Evolutionary conservation across 2,329 filamentous ascomycete genomes (phyloP).

Genomic region (Penicillium sp.): DNA sequence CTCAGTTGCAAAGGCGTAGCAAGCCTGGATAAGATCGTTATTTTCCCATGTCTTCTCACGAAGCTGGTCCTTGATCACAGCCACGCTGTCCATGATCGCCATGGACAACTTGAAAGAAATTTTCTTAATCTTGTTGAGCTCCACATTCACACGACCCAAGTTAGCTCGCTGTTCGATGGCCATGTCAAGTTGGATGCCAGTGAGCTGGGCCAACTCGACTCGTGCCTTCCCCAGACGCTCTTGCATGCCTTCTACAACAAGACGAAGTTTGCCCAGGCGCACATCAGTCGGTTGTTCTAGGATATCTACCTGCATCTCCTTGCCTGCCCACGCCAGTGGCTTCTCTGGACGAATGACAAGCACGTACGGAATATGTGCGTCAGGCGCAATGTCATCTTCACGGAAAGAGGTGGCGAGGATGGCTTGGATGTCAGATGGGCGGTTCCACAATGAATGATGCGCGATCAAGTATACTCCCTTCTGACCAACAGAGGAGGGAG

Average conservation of each 20-base stretch:
- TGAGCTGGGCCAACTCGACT: constrained; percentile 70
- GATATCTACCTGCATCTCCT: constrained; percentile 67
- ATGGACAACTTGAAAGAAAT: constrained; percentile 96
- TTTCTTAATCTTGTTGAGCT: constrained; percentile 90
- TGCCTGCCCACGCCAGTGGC: constrained; percentile 76
- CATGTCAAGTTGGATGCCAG: constrained; percentile 81
- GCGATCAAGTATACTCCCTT: constrained; percentile 81
- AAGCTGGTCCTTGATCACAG: constrained; percentile 84
- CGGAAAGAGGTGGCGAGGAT: constrained; percentile 80
- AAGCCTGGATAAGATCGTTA: constrained; percentile 94
- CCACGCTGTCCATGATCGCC: constrained; percentile 97
- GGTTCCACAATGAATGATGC: constrained; percentile 71
- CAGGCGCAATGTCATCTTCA: constrained; percentile 62
- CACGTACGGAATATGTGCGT: constrained; percentile 78
- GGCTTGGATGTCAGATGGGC: constrained; percentile 76
- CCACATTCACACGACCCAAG: constrained; percentile 83
- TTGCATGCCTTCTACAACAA: constrained; percentile 85
- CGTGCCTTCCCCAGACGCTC: constrained; percentile 76
- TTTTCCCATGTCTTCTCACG: constrained; percentile 69
- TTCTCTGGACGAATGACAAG: constrained; percentile 81
- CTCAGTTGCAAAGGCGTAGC: constrained; percentile 97
- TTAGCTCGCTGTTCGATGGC: constrained; percentile 92
- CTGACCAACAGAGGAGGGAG: constrained; percentile 62
- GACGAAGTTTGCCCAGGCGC: constrained; percentile 77
- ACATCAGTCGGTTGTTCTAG: constrained; percentile 79